Conservation (phyloP, 305 asterid genomes). For the Fraxinus velutina region DNA sequence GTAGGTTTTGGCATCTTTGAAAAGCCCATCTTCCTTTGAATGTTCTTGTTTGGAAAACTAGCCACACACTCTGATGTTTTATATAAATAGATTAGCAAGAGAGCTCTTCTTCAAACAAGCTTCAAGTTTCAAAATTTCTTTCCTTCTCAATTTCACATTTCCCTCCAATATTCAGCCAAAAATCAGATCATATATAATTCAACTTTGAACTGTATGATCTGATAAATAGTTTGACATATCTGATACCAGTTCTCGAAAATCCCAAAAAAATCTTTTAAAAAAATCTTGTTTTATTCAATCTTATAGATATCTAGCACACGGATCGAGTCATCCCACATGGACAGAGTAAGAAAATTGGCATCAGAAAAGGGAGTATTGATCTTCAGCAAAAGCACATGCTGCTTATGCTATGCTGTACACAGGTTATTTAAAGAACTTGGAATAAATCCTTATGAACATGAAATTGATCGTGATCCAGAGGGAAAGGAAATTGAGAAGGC, state of each 20-base stretch:
- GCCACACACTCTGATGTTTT: not conserved
- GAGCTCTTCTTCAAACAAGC: conserved; percentile 32
- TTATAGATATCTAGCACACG: not conserved
- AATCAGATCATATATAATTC: conserved; percentile 6
- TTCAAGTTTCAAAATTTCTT: not conserved
- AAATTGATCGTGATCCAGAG: conserved; percentile 51
- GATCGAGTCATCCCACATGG: conserved; percentile 35
- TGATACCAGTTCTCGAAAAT: not conserved
- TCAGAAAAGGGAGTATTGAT: conserved; percentile 58
- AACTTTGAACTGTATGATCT: not conserved
- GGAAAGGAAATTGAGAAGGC: conserved; percentile 63
- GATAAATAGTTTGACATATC: not conserved
- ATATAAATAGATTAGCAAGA: conserved; percentile 41
- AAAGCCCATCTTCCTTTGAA: conserved; percentile 32
- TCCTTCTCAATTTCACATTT: conserved; percentile 1
- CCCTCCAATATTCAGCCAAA: not conserved
- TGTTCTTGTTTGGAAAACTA: conserved; percentile 23
- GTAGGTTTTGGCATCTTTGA: conserved; percentile 25
- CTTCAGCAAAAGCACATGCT: conserved; percentile 64
- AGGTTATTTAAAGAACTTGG: conserved; percentile 51
- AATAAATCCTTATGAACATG: conserved; percentile 40
- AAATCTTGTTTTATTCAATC: not conserved
- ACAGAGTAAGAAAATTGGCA: conserved; percentile 46
- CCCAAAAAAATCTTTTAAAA: not conserved
- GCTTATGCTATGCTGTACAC: conserved; percentile 65